Conservation (phyloP, 2,329 filamentous ascomycete genomes). For the Aureobasidium sp. region DNA sequence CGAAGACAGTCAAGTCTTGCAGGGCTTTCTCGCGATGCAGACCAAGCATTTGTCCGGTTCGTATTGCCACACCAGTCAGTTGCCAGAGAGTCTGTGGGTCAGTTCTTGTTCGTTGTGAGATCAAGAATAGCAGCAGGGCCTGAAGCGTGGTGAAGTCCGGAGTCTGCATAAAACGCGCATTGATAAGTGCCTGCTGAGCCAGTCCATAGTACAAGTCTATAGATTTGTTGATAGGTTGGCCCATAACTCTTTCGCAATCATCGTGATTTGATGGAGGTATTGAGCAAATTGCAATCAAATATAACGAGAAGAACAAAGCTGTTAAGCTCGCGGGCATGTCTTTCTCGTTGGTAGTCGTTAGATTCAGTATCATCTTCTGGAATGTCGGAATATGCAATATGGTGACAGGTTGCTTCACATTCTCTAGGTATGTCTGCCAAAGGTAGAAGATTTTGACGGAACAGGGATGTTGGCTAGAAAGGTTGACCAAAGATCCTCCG, state of each 20-base stretch:
- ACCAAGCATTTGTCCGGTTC: constrained; percentile 54
- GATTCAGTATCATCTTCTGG: constrained; percentile 47
- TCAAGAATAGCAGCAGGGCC: constrained; percentile 58
- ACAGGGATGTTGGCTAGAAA: neutral
- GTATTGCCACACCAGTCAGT: constrained; percentile 53
- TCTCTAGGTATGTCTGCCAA: constrained; percentile 58
- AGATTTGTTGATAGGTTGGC: constrained; percentile 38
- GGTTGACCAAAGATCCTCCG: neutral
- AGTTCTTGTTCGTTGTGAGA: constrained; percentile 31
- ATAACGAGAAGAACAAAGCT: constrained; percentile 54
- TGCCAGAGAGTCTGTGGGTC: constrained; percentile 55
- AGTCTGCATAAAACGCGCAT: constrained; percentile 59
- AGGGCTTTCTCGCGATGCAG: constrained; percentile 52
- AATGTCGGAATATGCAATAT: constrained; percentile 56
- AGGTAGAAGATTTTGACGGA: constrained; percentile 19
- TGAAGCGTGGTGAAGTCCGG: constrained; percentile 60
- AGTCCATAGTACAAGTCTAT: neutral
- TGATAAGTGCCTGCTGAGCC: constrained; percentile 51
- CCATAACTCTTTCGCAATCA: constrained; percentile 42
- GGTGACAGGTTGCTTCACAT: constrained; percentile 65
- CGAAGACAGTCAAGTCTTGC: constrained; percentile 47
- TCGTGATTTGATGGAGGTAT: constrained; percentile 31
- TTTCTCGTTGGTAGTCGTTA: constrained; percentile 34
- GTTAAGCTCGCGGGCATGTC: constrained; percentile 54
- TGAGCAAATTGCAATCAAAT: constrained; percentile 50